Evolutionary conservation across 805 yeast genomes (phyloP).

Genomic region (Saccharomycopsis fodiens): DNA sequence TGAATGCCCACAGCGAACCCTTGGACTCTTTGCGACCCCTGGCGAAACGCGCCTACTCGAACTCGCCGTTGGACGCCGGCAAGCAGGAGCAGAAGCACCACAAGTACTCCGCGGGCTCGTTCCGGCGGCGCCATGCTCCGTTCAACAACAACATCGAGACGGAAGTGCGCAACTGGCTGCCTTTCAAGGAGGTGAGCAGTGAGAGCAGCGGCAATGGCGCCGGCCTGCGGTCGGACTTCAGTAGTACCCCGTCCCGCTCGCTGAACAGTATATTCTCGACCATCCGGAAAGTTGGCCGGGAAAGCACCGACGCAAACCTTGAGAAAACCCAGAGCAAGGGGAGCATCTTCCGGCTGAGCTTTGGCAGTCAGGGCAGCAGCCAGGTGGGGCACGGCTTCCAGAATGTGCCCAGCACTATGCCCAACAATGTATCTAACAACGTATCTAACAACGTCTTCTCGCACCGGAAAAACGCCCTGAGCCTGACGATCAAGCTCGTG

Average conservation of each 20-base stretch:
- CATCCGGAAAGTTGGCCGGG: conserved; percentile 9
- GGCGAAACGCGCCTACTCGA: conserved; percentile 12
- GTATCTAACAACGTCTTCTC: background rate
- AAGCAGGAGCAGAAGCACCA: conserved; percentile 4
- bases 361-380: no score
- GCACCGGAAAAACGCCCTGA: conserved; percentile 8
- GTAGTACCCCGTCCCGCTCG: conserved; percentile 12
- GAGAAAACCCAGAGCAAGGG: background rate
- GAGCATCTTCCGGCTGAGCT: background rate
- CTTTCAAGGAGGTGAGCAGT: conserved; percentile 15
- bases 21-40: background rate
- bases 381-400: no score
- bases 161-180: conserved; percentile 19
- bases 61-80: conserved; percentile 11
- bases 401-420: background rate
- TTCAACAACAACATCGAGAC: conserved; percentile 9
- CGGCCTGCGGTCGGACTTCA: no score
- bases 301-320: background rate
- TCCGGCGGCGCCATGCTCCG: no score
- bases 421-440: no score
- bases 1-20: background rate
- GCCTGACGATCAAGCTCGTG: conserved; percentile 15
- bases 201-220: conserved; percentile 1
- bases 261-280: conserved; percentile 16
- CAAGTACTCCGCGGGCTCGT: conserved; percentile 14